phyloP scores from a whole-genome alignment of 2,329 filamentous ascomycete species.

The Hypoxylon sp. region DNA sequence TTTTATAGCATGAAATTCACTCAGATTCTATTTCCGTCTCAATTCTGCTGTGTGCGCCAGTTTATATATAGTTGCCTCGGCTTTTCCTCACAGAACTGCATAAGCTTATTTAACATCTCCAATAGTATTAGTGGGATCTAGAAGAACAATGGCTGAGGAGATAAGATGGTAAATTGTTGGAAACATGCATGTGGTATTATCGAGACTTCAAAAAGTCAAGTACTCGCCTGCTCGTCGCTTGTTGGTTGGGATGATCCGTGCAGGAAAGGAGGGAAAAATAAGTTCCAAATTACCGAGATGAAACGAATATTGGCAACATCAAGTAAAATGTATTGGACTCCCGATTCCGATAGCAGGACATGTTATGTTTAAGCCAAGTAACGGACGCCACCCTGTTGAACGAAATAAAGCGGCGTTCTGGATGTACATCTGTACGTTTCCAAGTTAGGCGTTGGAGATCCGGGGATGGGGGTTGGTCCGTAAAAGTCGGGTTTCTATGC shows the following conservation, averaged over 20 bases:
- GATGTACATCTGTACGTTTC: conserved; percentile 3
- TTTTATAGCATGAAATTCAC: conserved; percentile 26
- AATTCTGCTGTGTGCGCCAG: conserved; percentile 7
- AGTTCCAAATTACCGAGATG: conserved; percentile 20
- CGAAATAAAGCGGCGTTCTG: background rate
- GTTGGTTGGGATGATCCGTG: conserved; percentile 27
- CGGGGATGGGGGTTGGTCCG: conserved; percentile 39
- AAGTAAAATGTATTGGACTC: conserved; percentile 3
- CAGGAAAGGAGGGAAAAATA: conserved; percentile 17
- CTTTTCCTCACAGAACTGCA: background rate
- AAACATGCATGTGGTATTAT: background rate
- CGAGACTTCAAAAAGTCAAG: background rate
- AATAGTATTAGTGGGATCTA: background rate
- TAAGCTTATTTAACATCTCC: background rate
- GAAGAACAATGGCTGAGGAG: background rate
- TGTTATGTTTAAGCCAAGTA: background rate
- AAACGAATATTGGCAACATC: conserved; percentile 26
- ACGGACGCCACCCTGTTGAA: background rate
- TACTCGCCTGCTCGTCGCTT: background rate
- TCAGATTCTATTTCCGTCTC: conserved; percentile 5
- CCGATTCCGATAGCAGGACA: conserved; percentile 1
- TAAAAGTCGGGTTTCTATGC: conserved; percentile 37
- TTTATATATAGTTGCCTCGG: conserved; percentile 11
- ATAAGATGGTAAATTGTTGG: background rate
- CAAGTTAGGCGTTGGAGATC: conserved; percentile 37